Conservation (phyloP, 805 yeast genomes). For the Pichia scutulata region DNA sequence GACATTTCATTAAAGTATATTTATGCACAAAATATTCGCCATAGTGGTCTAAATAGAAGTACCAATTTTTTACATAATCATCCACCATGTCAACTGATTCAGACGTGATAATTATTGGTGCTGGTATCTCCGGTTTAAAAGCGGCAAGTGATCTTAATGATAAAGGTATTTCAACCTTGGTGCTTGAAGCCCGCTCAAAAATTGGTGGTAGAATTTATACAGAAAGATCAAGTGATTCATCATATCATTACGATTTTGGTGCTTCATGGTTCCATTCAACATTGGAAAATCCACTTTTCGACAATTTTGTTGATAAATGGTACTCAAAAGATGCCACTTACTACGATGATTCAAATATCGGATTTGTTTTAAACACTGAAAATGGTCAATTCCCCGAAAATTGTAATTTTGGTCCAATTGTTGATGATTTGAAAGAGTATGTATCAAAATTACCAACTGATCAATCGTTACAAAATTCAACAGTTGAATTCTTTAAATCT, state of each 20-base stretch:
- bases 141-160: slow-evolving; percentile 35
- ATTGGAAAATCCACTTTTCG: slow-evolving; percentile 34
- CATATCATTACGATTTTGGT: slow-evolving; percentile 37
- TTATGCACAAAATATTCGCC: background rate
- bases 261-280: slow-evolving; percentile 51
- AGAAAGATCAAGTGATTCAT: slow-evolving; percentile 19
- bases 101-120: slow-evolving; percentile 39
- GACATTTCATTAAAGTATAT: no score
- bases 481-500: slow-evolving; percentile 18
- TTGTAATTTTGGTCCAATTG: slow-evolving; percentile 29
- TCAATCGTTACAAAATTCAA: slow-evolving; percentile 20
- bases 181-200: slow-evolving; percentile 40
- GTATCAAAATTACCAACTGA: slow-evolving; percentile 28
- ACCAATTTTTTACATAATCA: no score
- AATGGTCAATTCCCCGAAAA: slow-evolving; percentile 12
- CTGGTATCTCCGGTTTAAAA: slow-evolving; percentile 45
- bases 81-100: slow-evolving; percentile 5
- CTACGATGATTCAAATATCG: slow-evolving; percentile 25
- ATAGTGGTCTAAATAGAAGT: no score
- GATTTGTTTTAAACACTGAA: slow-evolving; percentile 5
- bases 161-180: slow-evolving; percentile 29
- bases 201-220: slow-evolving; percentile 39
- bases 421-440: slow-evolving; percentile 25
- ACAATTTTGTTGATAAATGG: slow-evolving; percentile 19
- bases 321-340: slow-evolving; percentile 17